Base-by-base conservation (phyloP, 352 stramenopile species). In the Phytophthora pistaciae region DNA sequence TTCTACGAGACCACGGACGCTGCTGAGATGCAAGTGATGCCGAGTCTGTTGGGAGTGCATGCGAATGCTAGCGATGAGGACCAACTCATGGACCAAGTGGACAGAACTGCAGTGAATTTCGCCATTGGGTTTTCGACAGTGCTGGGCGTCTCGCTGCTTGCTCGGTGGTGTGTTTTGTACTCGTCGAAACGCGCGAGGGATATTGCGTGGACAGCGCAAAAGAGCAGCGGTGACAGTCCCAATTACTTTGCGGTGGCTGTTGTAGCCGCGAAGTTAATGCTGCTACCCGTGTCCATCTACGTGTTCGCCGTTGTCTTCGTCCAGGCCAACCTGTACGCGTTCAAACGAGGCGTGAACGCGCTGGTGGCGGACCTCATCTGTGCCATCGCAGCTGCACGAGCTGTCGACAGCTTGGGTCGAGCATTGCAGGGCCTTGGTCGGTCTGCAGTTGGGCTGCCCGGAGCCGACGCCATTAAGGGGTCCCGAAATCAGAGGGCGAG, bases 271-370 rank as follows among this genome's bases (percentile, higher is more conserved):
- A 79, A 76, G 31, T 3, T 67, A 9, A 31, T 10, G 14, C 42
- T 76, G 21, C 2, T 79, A 46, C 67, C 52, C 2, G 18, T 70
- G 2, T 79, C 68, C 16, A 62, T 76, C 54, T 74, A 70, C 46
- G 4, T 76, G 4, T 76, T 74, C 33, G 63, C 38, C 8, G 40
- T 76, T 60, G 63, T 70, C 4, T 67, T 79, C 29, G 68, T 76
- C 6, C 57, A 74, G 5, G 31, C 59, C 10, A 56, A 65, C 6
- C 50, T 64, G 33, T 61, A 72, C 31, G 62, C 56, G 0, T 29
- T 53, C 38, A 79, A 79, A 55, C 42, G 66, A 56, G 72, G 68
- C 5, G 67, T 70, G 48, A 75, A 79, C 49, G 66, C 68, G 8
- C 40, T 79, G 11, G 63, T 79, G n/a, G 58, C 72, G 13, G 59